Evolutionary conservation across 1,284 basidiomycete species (phyloP).

Genomic region (Ustilago cynodontis): DNA sequence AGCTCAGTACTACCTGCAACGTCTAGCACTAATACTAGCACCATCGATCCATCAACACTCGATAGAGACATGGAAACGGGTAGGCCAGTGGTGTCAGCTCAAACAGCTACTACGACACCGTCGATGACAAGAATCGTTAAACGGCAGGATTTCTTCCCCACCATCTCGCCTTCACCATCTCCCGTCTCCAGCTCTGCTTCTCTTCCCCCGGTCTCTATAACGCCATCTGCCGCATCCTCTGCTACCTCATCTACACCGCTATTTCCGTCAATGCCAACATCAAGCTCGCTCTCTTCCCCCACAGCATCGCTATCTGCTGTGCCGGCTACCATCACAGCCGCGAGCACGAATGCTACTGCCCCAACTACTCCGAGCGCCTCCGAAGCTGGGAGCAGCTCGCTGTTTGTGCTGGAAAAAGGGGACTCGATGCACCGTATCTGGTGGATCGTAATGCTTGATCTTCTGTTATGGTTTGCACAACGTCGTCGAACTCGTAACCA

Average conservation of each 20-base stretch:
- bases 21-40: neutral
- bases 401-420: neutral
- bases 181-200: neutral
- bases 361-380: neutral
- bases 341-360: neutral
- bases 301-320: neutral
- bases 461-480: conserved; percentile 22
- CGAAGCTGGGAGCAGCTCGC: neutral
- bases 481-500: conserved; percentile 29
- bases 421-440: conserved; percentile 26
- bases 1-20: neutral
- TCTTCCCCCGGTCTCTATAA: neutral
- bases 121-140: conserved; percentile 22
- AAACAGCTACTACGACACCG: neutral
- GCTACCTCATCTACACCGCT: neutral
- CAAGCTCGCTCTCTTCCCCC: neutral
- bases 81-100: too few relatives aligned
- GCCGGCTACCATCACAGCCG: neutral
- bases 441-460: conserved; percentile 38
- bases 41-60: neutral
- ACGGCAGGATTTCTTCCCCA: conserved; percentile 25
- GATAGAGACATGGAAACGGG: too few relatives aligned
- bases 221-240: neutral
- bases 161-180: conserved; percentile 1
- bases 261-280: neutral